Base-by-base conservation (phyloP, 176 grass and related monocot genomes). In the Rhipidocladum racemiflorum region DNA sequence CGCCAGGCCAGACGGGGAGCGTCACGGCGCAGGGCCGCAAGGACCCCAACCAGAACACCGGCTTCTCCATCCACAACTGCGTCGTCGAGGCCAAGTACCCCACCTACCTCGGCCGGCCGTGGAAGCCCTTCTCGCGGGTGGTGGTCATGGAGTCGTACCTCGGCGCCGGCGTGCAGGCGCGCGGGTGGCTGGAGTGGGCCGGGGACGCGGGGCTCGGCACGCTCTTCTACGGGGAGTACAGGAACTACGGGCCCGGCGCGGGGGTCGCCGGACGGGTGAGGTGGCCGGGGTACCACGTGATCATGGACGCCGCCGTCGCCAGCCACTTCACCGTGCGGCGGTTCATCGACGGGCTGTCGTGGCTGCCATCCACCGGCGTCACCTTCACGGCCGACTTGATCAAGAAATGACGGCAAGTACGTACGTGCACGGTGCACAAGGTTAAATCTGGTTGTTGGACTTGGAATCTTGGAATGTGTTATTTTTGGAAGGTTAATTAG, bases 111-210 rank as follows among this genome's bases (percentile, higher is more conserved):
- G 94, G 94, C 61, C 89, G 92, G 1, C 94, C 94, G 0, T 97
- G 94, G 94, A 94, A 85, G 82, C 85, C 90, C 0, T 97, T 92
- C 87, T 94, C 94, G 1, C 81, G 92, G 59, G 89, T 89, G 0
- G 85, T 97, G 10, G 84, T 97, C 46, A 92, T 97, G 89, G 87
- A 97, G 81, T 97, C 94, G 1, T 97, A 90, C 82, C 64, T 97
- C 4, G 87, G 92, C 28, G 27, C 88, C 10, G 70, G 42, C 16
- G 84, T 97, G 3, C 84, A 87, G 66, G 51, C 94, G 23, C 54
- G 71, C 17, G 94, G 94, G 5, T 97, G 94, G 94, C 76, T 90
- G 8, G 85, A 90, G 83, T 97, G 94, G 94, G 76, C 67, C 10
- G 90, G 82, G 18, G 45, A 18, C 68, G 75, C 53, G 0, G 90